These are phyloP conservation scores for Ustilago sp. DNA, from an alignment of 1,284 basidiomycete genomes.

Conservation along the genomic window DNA sequence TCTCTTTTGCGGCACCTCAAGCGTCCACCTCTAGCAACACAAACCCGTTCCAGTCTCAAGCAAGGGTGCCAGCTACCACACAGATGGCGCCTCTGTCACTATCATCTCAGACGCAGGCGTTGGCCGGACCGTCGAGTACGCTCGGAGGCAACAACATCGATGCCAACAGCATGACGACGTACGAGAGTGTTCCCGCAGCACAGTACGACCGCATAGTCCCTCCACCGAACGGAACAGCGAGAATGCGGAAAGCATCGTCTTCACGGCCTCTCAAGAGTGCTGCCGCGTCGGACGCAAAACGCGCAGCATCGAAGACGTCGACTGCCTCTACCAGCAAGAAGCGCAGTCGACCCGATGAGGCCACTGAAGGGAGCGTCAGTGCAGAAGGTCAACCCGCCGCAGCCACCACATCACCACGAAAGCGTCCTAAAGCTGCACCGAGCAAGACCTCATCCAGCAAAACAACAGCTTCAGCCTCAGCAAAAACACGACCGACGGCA, in stretches of 20 bases:
- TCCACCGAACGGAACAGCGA: conserved; percentile 9
- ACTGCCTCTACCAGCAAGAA: conserved; percentile 17
- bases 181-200: conserved; percentile 19
- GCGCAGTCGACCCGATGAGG: conserved; percentile 16
- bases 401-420: conserved; percentile 17
- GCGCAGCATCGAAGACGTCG: not conserved
- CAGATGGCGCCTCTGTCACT: conserved; percentile 34
- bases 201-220: conserved; percentile 29
- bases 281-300: not conserved
- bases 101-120: conserved; percentile 8
- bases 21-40: conserved; percentile 1
- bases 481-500: conserved; percentile 7
- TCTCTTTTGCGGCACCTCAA: conserved; percentile 18
- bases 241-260: conserved; percentile 21
- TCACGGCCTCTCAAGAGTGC: conserved; percentile 25
- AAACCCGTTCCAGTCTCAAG: conserved; percentile 14
- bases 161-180: not conserved
- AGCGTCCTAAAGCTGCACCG: conserved; percentile 13
- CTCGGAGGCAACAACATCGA: not conserved
- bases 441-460: conserved; percentile 10
- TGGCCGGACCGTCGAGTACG: not conserved
- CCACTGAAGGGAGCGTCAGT: not conserved
- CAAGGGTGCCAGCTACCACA: conserved; percentile 20
- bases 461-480: not conserved
- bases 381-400: not conserved